Evolutionary conservation across 768 basidiomycete species (phyloP), one percentile per base, ranked within the genome.

Genomic region (Rhizopogon vulgaris): DNA sequence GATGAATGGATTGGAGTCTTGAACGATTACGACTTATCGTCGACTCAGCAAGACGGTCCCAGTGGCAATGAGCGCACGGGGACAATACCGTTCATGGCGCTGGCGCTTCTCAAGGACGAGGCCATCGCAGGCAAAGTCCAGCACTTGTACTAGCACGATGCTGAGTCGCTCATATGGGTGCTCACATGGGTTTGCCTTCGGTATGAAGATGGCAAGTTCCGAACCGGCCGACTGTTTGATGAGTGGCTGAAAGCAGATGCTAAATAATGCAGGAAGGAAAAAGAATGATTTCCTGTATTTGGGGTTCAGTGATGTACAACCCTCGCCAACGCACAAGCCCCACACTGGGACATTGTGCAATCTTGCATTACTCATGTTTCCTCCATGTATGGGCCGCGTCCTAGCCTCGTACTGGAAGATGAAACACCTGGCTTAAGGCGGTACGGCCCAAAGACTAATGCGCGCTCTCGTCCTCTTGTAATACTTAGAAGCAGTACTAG

Each of bases 31-130:
- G 51, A 56, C 28, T 49, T 30, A 34, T 47, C 27, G 10, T 46
- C n/a, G n/a, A 39, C 24, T 22, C 18, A 1, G 4, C n/a, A n/a
- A n/a, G 17, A 42, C 25, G 40, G 22, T 28, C 28, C 32, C 15
- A 6, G 10, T 3, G 9, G 15, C 27, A 24, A 34, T 2, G 43
- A 53, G 39, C 47, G 56, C 25, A 56, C 57, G n/a, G 56, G 56
- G n/a, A 56, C 57, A n/a, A 34, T 45, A 10, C 56, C 57, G 1
- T 58, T 52, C 51, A 58, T 58, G 56, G 40, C 56, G 2, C 24
- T 52, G 0, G 51, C 49, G 14, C 40, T 53, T 6, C 39, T 50
- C 3, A 12, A 9, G 2, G 1, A 30, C 17, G 12, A 4, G 0
- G 28, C 17, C 24, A 25, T 36, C 1, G 14, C 48, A 24, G 50